These are phyloP conservation scores for Ceriops tagal DNA, from an alignment of 345 rosid genomes.

Conservation along the genomic window DNA sequence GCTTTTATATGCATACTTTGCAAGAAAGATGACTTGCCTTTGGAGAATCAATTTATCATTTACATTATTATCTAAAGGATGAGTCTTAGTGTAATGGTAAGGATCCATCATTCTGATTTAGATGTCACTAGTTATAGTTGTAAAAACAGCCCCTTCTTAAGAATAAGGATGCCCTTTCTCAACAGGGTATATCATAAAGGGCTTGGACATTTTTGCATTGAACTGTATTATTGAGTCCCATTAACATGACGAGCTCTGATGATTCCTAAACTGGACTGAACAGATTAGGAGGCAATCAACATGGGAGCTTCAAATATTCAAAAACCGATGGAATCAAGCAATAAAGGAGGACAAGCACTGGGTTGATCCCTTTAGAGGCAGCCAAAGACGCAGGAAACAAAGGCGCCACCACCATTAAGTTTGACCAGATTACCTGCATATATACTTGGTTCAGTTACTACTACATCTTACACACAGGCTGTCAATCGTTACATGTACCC, in stretches of 20 bases:
- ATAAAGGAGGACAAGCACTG: slow-evolving; percentile 62
- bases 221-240: neutral
- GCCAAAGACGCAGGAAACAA: slow-evolving; percentile 23
- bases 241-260: neutral
- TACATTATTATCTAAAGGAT: too few relatives aligned
- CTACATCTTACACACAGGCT: slow-evolving; percentile 8
- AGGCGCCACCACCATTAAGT: slow-evolving; percentile 21
- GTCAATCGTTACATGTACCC: slow-evolving; percentile 14
- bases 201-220: neutral
- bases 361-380: slow-evolving; percentile 55
- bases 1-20: too few relatives aligned
- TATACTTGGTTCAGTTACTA: neutral
- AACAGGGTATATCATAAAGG: too few relatives aligned
- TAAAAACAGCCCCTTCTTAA: too few relatives aligned
- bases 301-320: slow-evolving; percentile 69
- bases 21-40: too few relatives aligned
- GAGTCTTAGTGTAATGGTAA: too few relatives aligned
- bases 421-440: neutral
- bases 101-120: too few relatives aligned
- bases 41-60: too few relatives aligned
- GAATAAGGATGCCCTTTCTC: too few relatives aligned
- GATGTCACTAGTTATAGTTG: too few relatives aligned
- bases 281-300: slow-evolving; percentile 95
- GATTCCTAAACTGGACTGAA: neutral
- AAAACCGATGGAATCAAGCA: slow-evolving; percentile 74